A percentile compares a stretch with the other conserved stretches of the same genome.
These are phyloP conservation scores for Aspergillus ochraceoroseus DNA, from an alignment of 2,329 filamentous ascomycete species.

Conservation along the genomic window DNA sequence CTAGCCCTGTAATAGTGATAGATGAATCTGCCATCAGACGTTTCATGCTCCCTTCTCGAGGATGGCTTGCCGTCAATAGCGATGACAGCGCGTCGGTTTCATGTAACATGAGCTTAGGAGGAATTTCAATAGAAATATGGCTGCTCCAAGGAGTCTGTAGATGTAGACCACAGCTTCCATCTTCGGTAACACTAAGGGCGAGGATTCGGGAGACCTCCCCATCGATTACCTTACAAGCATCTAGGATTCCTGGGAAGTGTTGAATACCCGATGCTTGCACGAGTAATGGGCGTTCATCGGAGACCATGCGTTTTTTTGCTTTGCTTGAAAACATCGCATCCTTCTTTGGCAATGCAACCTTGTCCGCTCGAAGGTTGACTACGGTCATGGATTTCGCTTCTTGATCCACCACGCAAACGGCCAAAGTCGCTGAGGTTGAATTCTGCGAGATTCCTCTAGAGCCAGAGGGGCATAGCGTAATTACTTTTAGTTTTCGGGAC, in stretches of 20 bases:
- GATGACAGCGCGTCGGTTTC: constrained; percentile 59
- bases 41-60: constrained; percentile 51
- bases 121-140: constrained; percentile 62
- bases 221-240: constrained; percentile 67
- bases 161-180: constrained; percentile 62
- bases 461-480: constrained; percentile 55
- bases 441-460: constrained; percentile 28
- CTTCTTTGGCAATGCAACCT: constrained; percentile 29
- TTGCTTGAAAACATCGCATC: constrained; percentile 27
- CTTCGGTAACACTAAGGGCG: constrained; percentile 61
- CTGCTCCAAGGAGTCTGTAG: constrained; percentile 72
- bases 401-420: constrained; percentile 64
- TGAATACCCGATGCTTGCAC: constrained; percentile 46
- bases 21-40: constrained; percentile 45
- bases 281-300: constrained; percentile 27
- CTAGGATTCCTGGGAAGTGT: constrained; percentile 63
- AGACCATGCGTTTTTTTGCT: constrained; percentile 20
- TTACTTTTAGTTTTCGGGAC: constrained; percentile 47
- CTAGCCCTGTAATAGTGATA: constrained; percentile 48
- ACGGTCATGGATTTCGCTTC: constrained; percentile 64
- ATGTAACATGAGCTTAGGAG: constrained; percentile 53
- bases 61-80: constrained; percentile 47
- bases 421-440: constrained; percentile 32
- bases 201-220: constrained; percentile 64
- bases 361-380: constrained; percentile 58